A percentile compares a stretch with the other conserved stretches of the same genome.
phyloP scores from a whole-genome alignment of 2,329 filamentous ascomycete genomes.

The Botrytis hyacinthi region DNA sequence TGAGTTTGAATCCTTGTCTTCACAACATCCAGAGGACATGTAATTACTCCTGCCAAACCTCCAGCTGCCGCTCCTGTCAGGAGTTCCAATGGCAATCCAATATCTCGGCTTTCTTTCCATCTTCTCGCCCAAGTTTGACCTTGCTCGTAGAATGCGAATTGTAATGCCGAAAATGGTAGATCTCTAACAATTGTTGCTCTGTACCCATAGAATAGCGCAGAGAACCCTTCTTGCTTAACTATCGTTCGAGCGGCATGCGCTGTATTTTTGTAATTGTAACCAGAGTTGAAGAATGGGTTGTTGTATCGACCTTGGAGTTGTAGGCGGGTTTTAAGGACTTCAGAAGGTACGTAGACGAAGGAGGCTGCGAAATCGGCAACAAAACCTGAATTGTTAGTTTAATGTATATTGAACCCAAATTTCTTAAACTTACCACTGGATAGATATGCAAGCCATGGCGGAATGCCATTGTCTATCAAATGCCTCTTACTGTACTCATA shows the following conservation, averaged over 20 bases:
- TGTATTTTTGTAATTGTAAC: constrained; percentile 92
- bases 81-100: constrained; percentile 82
- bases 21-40: constrained; percentile 93
- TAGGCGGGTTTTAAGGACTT: constrained; percentile 94
- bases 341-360: constrained; percentile 91
- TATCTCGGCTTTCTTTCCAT: constrained; percentile 77
- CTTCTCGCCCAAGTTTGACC: constrained; percentile 77
- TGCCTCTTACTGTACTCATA: constrained; percentile 94
- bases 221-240: constrained; percentile 73
- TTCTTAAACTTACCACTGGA: constrained; percentile 61
- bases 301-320: constrained; percentile 94
- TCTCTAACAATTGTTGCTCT: constrained; percentile 94
- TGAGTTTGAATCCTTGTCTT: constrained; percentile 97
- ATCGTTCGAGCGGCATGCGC: constrained; percentile 84
- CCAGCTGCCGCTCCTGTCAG: constrained; percentile 86
- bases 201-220: constrained; percentile 93
- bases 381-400: constrained; percentile 59
- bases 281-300: constrained; percentile 88
- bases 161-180: constrained; percentile 89
- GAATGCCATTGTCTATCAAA: constrained; percentile 80
- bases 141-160: constrained; percentile 98
- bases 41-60: constrained; percentile 89
- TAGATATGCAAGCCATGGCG: constrained; percentile 82
- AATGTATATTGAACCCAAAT: not conserved
- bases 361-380: constrained; percentile 89